Evolutionary conservation across 2,329 filamentous ascomycete species (phyloP), one percentile per base, ranked within the genome.

Genomic region (Neopestalotiopsis sp.): DNA sequence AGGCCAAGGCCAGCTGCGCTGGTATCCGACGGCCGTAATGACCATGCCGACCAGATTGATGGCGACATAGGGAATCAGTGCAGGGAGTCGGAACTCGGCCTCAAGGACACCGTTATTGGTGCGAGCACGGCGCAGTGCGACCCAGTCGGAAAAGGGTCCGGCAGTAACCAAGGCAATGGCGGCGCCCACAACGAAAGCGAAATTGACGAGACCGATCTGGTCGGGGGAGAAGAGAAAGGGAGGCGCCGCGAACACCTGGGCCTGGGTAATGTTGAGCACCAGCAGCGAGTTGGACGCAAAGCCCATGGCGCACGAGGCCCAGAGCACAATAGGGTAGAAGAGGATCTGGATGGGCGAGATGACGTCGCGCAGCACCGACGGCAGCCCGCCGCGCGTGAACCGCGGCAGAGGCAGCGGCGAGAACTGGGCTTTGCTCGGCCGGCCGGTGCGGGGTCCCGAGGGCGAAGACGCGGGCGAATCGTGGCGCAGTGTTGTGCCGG

Each of bases 261-360:
- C 84, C 71, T 87, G 81, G 10, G 83, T 85, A n/a, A 87, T 77
- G 74, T 86, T 86, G 72, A 84, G 84, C 66, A 83, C 81, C 4
- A 87, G 81, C 17, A 86, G 78, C 28, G 71, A 71, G 72, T 76
- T 78, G n/a, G 75, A 73, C 6, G 76, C 73, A 68, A 75, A 77
- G 32, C 74, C 75, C 74, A 78, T 75, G 12, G 73, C 63, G 9
- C 76, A 65, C 1, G 76, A 60, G 1, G 75, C 76, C 73, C 74
- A 78, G 10, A 74, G 67, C 9, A 78, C 75, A 70, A 79, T 79
- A 24, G 78, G 77, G 69, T 71, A 78, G 68, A 68, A 69, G 42
- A 76, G 66, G 49, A 79, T 75, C 28, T 71, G 72, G 17, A 77
- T 17, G 4, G 77, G 77, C 32, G 74, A 70, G 63, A 74, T 61